Conservation (phyloP, 2,329 filamentous ascomycete species). For the Onygena corvina region DNA sequence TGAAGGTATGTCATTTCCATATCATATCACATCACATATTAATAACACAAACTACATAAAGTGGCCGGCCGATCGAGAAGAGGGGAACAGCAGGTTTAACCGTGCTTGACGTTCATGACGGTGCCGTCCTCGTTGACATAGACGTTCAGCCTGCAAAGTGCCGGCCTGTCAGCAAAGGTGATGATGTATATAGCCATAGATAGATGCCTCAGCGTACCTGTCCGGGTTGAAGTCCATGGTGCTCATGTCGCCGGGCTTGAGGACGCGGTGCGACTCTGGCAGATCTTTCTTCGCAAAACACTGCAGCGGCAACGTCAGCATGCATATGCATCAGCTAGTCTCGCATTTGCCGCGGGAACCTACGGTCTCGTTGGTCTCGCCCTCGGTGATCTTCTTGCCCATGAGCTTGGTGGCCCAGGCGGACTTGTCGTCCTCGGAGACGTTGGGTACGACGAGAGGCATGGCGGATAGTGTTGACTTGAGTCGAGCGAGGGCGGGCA, state of each 20-base stretch:
- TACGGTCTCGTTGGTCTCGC: slow-evolving; percentile 17
- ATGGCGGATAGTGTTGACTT: slow-evolving; percentile 21
- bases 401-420: slow-evolving; percentile 37
- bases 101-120: slow-evolving; percentile 34
- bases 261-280: slow-evolving; percentile 33
- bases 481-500: not conserved
- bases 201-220: slow-evolving; percentile 23
- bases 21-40: no score
- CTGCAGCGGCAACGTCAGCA: slow-evolving; percentile 18
- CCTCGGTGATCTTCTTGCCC: slow-evolving; percentile 36
- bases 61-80: no score
- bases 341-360: not conserved
- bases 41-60: no score
- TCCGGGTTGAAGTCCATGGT: slow-evolving; percentile 35
- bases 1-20: not conserved
- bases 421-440: slow-evolving; percentile 28
- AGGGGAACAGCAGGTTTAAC: slow-evolving; percentile 23
- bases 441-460: slow-evolving; percentile 38
- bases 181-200: not conserved
- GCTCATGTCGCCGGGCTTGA: slow-evolving; percentile 29
- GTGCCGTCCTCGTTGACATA: slow-evolving; percentile 34
- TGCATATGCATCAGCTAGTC: not conserved
- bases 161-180: not conserved
- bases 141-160: slow-evolving; percentile 31
- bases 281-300: slow-evolving; percentile 38